Conservation (phyloP, 1,284 basidiomycete genomes). For the Irpex sp. region DNA sequence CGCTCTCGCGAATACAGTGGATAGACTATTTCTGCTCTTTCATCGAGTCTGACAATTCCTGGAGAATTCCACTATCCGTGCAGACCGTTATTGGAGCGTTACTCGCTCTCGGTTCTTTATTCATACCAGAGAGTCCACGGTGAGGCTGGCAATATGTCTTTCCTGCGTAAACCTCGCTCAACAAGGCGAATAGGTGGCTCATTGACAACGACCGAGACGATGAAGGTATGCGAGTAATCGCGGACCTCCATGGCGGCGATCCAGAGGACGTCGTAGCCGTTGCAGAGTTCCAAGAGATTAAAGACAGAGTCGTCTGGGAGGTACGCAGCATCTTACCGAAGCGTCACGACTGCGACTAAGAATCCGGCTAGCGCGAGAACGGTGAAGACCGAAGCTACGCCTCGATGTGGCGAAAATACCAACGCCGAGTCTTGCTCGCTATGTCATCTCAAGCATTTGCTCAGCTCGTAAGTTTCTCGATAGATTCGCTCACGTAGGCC, state of each 20-base stretch:
- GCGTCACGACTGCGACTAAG: neutral
- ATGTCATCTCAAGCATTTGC: constrained; percentile 98
- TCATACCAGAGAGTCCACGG: constrained; percentile 93
- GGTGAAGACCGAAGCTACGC: constrained; percentile 83
- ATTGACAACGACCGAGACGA: constrained; percentile 87
- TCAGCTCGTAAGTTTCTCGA: constrained; percentile 66
- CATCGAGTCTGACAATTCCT: constrained; percentile 77
- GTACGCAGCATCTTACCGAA: constrained; percentile 36
- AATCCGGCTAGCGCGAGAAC: constrained; percentile 48
- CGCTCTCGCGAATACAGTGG: constrained; percentile 60
- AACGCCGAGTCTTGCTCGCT: constrained; percentile 88
- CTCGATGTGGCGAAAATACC: constrained; percentile 87
- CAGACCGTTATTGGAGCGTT: constrained; percentile 87
- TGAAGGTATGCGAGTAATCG: constrained; percentile 86
- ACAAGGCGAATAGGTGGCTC: constrained; percentile 64
- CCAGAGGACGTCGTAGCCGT: constrained; percentile 70
- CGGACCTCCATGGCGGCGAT: constrained; percentile 87
- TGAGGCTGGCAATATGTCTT: constrained; percentile 28
- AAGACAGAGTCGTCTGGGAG: constrained; percentile 81
- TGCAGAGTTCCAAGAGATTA: constrained; percentile 91
- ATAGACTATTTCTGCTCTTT: constrained; percentile 93
- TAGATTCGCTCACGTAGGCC: neutral
- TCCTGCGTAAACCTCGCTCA: neutral
- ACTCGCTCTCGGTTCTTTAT: constrained; percentile 77
- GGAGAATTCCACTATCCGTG: constrained; percentile 84